These are phyloP conservation scores for Penicillium waksmanii DNA, from an alignment of 495 filamentous ascomycete species.

Conservation along the genomic window DNA sequence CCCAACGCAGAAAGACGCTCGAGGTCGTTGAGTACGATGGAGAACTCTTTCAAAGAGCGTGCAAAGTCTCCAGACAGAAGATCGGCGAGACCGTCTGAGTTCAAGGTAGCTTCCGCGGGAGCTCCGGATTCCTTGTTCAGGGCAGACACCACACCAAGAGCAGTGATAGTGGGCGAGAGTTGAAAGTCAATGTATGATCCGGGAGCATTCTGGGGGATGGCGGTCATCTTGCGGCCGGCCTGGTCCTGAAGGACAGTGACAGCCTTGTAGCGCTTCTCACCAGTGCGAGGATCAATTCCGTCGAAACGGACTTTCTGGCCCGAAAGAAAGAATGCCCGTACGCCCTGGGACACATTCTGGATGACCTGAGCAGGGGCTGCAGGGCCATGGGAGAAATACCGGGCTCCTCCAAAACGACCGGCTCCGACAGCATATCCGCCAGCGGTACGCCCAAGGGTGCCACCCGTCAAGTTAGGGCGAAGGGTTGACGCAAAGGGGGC, in stretches of 20 bases:
- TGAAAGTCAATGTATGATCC: slow-evolving; percentile 86
- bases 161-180: slow-evolving; percentile 84
- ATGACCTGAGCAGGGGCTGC: slow-evolving; percentile 85
- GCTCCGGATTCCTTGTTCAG: slow-evolving; percentile 36
- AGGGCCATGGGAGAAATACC: slow-evolving; percentile 89
- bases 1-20: slow-evolving; percentile 75
- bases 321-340: slow-evolving; percentile 86
- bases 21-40: slow-evolving; percentile 78
- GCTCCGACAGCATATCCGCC: slow-evolving; percentile 81
- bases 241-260: slow-evolving; percentile 72
- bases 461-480: slow-evolving; percentile 89
- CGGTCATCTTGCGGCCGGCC: slow-evolving; percentile 62
- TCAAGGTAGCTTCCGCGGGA: slow-evolving; percentile 57
- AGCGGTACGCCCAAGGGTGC: slow-evolving; percentile 79
- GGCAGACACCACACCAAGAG: slow-evolving; percentile 63
- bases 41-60: slow-evolving; percentile 80
- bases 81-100: slow-evolving; percentile 80
- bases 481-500: slow-evolving; percentile 90
- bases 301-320: slow-evolving; percentile 86
- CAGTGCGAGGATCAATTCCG: slow-evolving; percentile 64
- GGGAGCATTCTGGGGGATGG: slow-evolving; percentile 57
- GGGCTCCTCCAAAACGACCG: slow-evolving; percentile 69
- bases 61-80: slow-evolving; percentile 87
- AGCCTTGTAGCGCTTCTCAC: slow-evolving; percentile 76
- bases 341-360: slow-evolving; percentile 89